Evolutionary conservation across 2,329 filamentous ascomycete species (phyloP).

Genomic region (Xylaria sp.): DNA sequence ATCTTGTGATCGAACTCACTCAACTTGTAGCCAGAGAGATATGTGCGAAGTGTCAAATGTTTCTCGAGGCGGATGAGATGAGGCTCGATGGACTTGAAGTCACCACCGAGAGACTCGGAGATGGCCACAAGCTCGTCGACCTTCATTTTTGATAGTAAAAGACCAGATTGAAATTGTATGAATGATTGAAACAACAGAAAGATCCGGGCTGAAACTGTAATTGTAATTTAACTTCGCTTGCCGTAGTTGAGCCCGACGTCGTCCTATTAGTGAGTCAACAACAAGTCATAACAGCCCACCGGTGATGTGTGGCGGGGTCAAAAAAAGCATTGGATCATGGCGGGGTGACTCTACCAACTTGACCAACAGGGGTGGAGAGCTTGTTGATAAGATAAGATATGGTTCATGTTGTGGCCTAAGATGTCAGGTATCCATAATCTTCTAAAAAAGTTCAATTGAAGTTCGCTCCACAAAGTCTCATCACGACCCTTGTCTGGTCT

Average conservation of each 20-base stretch:
- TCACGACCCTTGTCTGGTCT: constrained; percentile 3
- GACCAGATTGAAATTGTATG: background rate
- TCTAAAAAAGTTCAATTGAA: constrained; percentile 19
- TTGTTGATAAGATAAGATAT: background rate
- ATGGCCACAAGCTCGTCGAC: constrained; percentile 64
- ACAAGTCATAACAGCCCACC: constrained; percentile 7
- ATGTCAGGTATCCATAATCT: constrained; percentile 36
- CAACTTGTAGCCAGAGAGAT: constrained; percentile 82
- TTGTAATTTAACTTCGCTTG: background rate
- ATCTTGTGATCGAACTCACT: constrained; percentile 82
- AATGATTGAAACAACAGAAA: constrained; percentile 5
- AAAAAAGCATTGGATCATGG: constrained; percentile 34
- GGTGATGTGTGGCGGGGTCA: constrained; percentile 40
- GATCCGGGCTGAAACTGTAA: background rate
- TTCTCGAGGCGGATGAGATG: constrained; percentile 82
- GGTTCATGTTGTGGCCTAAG: constrained; percentile 26
- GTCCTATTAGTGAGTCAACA: constrained; percentile 34
- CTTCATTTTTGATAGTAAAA: constrained; percentile 61
- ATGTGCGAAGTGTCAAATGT: constrained; percentile 86
- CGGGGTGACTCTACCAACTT: constrained; percentile 25
- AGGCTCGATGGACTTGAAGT: constrained; percentile 85
- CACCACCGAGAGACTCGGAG: constrained; percentile 63
- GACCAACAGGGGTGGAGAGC: background rate
- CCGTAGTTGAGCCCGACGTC: constrained; percentile 11
- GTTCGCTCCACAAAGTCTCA: constrained; percentile 27